Percentiles rank a stretch among this genome's conserved stretches.
Evolutionary conservation across 495 filamentous ascomycete genomes (phyloP).

Genomic region (Amphirosellinia nigrospora): DNA sequence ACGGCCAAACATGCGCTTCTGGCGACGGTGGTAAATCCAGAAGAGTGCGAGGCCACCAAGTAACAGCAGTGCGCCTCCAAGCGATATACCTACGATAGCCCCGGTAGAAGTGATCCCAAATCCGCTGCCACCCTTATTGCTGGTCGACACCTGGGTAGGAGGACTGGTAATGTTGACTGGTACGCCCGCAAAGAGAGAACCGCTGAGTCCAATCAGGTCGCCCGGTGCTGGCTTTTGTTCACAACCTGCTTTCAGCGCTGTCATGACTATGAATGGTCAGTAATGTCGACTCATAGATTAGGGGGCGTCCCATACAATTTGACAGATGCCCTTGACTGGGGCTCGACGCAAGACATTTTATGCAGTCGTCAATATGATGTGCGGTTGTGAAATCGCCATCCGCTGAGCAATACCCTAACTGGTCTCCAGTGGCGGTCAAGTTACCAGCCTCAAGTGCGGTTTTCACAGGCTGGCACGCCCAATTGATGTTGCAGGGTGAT

Average conservation of each 20-base stretch:
- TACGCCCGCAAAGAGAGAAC: slow-evolving; percentile 40
- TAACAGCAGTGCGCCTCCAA: slow-evolving; percentile 47
- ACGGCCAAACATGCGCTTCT: slow-evolving; percentile 35
- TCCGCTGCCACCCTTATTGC: not conserved
- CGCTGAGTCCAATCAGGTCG: slow-evolving; percentile 40
- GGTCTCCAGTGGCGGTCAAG: slow-evolving; percentile 31
- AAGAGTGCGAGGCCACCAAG: slow-evolving; percentile 47
- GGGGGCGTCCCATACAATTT: slow-evolving; percentile 36
- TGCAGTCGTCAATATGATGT: slow-evolving; percentile 32
- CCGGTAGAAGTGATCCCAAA: slow-evolving; percentile 45
- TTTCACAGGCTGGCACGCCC: slow-evolving; percentile 36
- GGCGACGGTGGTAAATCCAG: slow-evolving; percentile 48
- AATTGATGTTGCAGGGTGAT: slow-evolving; percentile 41
- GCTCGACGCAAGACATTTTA: slow-evolving; percentile 39
- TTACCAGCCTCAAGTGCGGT: slow-evolving; percentile 33
- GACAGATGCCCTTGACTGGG: slow-evolving; percentile 36
- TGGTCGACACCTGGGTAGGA: slow-evolving; percentile 29
- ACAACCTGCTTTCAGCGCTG: slow-evolving; percentile 47
- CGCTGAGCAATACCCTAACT: slow-evolving; percentile 40
- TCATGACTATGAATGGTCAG: slow-evolving; percentile 41
- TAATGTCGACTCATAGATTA: not conserved
- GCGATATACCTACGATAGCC: slow-evolving; percentile 53
- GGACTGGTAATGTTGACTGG: slow-evolving; percentile 44
- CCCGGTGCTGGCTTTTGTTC: slow-evolving; percentile 45
- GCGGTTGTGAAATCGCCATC: slow-evolving; percentile 29